Evolutionary conservation across 371 early-diverging fungal species (phyloP), one percentile per base, ranked within the genome.

Genomic region (Apophysomyces trapeziformis): DNA sequence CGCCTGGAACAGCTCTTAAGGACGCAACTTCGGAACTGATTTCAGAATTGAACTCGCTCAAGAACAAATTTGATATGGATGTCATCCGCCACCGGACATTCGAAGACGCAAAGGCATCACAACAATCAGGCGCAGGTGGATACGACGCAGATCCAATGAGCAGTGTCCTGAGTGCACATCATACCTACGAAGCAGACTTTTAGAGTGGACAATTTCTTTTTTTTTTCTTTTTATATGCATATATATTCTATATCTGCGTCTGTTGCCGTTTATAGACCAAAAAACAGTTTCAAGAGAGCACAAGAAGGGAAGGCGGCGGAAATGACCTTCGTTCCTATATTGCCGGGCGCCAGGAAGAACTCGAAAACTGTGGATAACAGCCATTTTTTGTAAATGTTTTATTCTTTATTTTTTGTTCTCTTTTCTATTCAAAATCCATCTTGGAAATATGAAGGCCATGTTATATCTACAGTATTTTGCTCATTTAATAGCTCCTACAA

Each of bases 1-100:
- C 90, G 58, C 98, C 98, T 36, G 85, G 90, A 41, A 88, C 90
- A 46, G 96, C 92, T 16, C 77, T 96, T 38, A 87, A 88, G 56
- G 86, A 88, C 47, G 94, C 95, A 13, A 85, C 95, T 6, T 85
- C 89, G 38, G 87, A 87, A 64, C 75, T 96, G 39, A 90, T 94
- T 60, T 82, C 86, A n/a, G 93, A 93, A 73, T 81, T 95, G 16
- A 87, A 87, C 32, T 85, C 85, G n/a, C 79, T 98, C 68, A 92
- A 90, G 76, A 87, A 84, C 69, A 93, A 92, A 71, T 98, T 98
- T 71, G 91, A 90, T 47, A 82, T 85, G 82, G 82, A 85, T 60
- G 80, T 83, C 0, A 74, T 83, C 66, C 77, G 84, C 45, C 76
- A 79, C 54, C 77, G 80, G 16, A 80, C 84, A 7, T 84, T 78